These are phyloP conservation scores for Onygena corvina DNA, from an alignment of 2,329 filamentous ascomycete genomes.

Conservation along the genomic window DNA sequence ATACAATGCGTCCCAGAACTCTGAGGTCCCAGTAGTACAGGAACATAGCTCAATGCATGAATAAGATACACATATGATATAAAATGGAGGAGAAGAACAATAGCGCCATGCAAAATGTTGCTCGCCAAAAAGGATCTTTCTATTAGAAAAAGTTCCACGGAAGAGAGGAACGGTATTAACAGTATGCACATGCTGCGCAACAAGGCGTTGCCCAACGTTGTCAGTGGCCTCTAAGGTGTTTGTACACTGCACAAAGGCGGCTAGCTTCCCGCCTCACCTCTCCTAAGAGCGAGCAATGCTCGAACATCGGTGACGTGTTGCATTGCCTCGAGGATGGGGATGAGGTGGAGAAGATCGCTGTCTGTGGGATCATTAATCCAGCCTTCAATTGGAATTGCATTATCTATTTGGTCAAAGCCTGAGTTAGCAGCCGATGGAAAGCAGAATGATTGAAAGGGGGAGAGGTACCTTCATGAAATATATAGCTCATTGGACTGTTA, in stretches of 20 bases:
- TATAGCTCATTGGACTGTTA: conserved; percentile 95
- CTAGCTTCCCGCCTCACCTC: conserved; percentile 52
- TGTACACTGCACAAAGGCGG: background rate
- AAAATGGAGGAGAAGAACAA: background rate
- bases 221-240: background rate
- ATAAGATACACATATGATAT: no score
- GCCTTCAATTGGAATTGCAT: conserved; percentile 96
- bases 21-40: no score
- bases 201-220: background rate
- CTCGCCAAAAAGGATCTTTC: no score
- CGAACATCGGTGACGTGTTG: conserved; percentile 96
- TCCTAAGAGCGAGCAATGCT: conserved; percentile 73
- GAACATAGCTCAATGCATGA: no score
- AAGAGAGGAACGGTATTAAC: no score
- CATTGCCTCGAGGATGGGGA: conserved; percentile 82
- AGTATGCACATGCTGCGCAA: no score
- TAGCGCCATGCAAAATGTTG: background rate
- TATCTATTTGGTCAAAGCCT: conserved; percentile 49
- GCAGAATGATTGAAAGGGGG: background rate
- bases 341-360: conserved; percentile 81
- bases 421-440: conserved; percentile 2
- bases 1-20: no score
- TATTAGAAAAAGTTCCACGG: no score
- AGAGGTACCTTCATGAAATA: conserved; percentile 84
- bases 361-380: conserved; percentile 99